These are phyloP conservation scores for Starmerella tilneyi DNA, from an alignment of 805 yeast species.

Conservation along the genomic window DNA sequence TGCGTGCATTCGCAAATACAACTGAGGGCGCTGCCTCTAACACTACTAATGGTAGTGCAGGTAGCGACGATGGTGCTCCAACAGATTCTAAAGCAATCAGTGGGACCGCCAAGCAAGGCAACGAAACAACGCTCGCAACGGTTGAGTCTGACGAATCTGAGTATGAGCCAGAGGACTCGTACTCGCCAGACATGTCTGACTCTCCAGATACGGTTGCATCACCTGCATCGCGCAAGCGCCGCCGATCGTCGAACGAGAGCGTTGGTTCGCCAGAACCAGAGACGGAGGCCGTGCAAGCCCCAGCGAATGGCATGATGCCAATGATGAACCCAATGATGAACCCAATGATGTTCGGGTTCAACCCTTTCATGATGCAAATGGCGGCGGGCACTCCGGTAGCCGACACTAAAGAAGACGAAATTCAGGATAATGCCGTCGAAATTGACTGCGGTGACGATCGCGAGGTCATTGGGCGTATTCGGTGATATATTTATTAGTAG, in stretches of 20 bases:
- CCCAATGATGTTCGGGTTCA: slow-evolving; percentile 10
- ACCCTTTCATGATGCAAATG: slow-evolving; percentile 23
- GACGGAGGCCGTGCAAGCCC: background rate
- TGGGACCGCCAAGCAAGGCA: background rate
- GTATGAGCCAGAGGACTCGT: slow-evolving; percentile 13
- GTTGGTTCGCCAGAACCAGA: slow-evolving; percentile 1
- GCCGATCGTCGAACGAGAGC: slow-evolving; percentile 14
- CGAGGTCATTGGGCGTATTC: slow-evolving; percentile 17
- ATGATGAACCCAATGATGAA: slow-evolving; percentile 2
- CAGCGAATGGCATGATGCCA: background rate
- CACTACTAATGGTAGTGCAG: background rate
- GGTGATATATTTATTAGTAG: slow-evolving; percentile 6
- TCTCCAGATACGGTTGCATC: slow-evolving; percentile 1
- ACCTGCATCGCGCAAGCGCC: slow-evolving; percentile 10
- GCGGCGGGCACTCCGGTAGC: slow-evolving; percentile 6
- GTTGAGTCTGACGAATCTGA: slow-evolving; percentile 10
- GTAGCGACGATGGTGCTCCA: too few species aligned
- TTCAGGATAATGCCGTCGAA: slow-evolving; percentile 10
- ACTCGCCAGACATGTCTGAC: slow-evolving; percentile 1
- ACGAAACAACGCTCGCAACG: background rate
- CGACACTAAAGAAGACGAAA: background rate
- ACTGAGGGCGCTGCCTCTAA: background rate
- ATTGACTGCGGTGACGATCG: slow-evolving; percentile 15
- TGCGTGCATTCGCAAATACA: slow-evolving; percentile 36
- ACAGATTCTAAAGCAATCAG: too few species aligned